Conservation (phyloP, 345 rosid genomes). For the Mercurialis annua region DNA sequence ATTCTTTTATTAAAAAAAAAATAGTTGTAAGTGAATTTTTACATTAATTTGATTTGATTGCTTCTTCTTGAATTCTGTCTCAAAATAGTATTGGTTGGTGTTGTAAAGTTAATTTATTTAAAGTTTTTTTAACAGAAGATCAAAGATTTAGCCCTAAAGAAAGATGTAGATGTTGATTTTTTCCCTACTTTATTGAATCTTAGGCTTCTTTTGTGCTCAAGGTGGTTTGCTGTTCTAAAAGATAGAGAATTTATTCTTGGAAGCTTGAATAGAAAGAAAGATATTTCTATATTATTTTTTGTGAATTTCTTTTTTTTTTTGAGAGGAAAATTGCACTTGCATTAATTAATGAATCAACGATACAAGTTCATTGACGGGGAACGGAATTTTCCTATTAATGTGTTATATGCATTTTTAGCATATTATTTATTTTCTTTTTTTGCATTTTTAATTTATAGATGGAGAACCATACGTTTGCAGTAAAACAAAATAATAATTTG, state of each 20-base stretch:
- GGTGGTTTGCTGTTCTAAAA: constrained; percentile 29
- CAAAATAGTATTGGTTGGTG: not conserved
- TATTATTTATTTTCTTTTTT: too few relatives aligned
- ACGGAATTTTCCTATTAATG: too few relatives aligned
- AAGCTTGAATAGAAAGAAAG: constrained; percentile 3
- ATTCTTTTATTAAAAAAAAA: not conserved
- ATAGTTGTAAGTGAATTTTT: not conserved
- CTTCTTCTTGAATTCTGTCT: not conserved
- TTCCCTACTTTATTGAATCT: constrained; percentile 11
- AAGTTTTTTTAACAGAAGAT: constrained; percentile 16
- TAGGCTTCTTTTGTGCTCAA: constrained; percentile 35
- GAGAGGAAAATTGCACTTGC: too few relatives aligned
- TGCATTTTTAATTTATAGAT: too few relatives aligned
- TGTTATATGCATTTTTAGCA: too few relatives aligned
- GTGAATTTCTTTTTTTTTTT: too few relatives aligned
- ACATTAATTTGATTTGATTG: not conserved
- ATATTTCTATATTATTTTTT: constrained; percentile 17
- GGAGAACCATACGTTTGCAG: too few relatives aligned
- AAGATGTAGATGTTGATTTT: constrained; percentile 4
- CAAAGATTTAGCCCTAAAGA: constrained; percentile 12
- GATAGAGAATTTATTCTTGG: constrained; percentile 16
- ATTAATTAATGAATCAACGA: too few relatives aligned
- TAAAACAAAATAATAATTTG: too few relatives aligned
- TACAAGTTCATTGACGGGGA: too few relatives aligned
- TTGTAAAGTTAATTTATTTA: constrained; percentile 30